Conservation (phyloP, 2,329 filamentous ascomycete species). For the Whalleya microplaca region DNA sequence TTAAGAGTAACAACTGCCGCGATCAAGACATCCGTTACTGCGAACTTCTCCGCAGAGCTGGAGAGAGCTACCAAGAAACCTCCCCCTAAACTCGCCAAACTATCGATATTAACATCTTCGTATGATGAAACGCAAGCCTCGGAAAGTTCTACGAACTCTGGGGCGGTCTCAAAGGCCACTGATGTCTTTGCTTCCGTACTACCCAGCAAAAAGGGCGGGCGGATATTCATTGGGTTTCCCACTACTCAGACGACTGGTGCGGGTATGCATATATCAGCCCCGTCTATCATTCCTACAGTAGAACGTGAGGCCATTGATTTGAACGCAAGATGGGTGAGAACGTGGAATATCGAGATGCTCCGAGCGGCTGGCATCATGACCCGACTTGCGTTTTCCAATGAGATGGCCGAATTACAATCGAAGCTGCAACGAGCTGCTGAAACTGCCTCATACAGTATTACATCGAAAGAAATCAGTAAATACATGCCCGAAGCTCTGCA, state of each 20-base stretch:
- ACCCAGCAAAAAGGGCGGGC: constrained; percentile 81
- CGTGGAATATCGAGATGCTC: constrained; percentile 94
- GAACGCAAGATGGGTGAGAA: constrained; percentile 91
- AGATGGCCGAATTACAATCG: constrained; percentile 76
- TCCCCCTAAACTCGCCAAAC: constrained; percentile 82
- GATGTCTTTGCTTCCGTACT: constrained; percentile 91
- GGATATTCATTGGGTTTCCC: constrained; percentile 96
- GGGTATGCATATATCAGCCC: constrained; percentile 91
- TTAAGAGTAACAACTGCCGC: constrained; percentile 84
- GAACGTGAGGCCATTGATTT: constrained; percentile 96
- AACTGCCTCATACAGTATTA: constrained; percentile 55
- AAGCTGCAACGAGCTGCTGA: constrained; percentile 56
- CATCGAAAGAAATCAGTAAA: constrained; percentile 64
- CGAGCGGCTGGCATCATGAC: constrained; percentile 89
- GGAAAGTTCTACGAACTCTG: constrained; percentile 52
- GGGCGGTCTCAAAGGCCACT: constrained; percentile 57
- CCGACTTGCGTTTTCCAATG: constrained; percentile 82
- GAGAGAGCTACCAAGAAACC: constrained; percentile 97
- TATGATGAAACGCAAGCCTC: constrained; percentile 79
- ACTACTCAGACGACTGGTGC: constrained; percentile 96
- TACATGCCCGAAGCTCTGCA: constrained; percentile 81
- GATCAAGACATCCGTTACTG: constrained; percentile 74
- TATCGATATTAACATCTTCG: constrained; percentile 88
- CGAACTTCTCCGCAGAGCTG: constrained; percentile 78
- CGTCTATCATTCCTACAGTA: constrained; percentile 94